Evolutionary conservation across 305 asterid genomes (phyloP).

Genomic region (Fraxinus albicans): DNA sequence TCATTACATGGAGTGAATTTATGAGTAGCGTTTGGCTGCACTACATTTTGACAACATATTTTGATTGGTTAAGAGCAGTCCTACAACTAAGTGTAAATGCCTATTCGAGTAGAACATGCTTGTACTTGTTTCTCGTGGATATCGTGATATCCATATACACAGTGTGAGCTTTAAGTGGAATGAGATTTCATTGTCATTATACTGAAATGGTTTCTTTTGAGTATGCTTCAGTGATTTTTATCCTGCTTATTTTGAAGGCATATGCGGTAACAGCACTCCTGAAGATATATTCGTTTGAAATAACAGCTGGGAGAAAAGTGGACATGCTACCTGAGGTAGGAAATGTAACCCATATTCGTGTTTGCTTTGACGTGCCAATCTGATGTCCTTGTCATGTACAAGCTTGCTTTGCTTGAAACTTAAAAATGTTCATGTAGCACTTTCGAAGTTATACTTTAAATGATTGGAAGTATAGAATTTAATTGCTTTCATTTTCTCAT

Average conservation of each 20-base stretch:
- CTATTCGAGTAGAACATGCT: background rate
- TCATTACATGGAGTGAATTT: background rate
- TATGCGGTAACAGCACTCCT: constrained; percentile 85
- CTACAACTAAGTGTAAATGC: background rate
- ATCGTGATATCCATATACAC: background rate
- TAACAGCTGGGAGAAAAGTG: constrained; percentile 85
- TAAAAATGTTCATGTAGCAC: constrained; percentile 7
- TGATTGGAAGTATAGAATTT: background rate
- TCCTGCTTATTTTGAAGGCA: constrained; percentile 57
- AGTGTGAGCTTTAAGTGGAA: background rate
- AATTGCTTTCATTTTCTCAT: background rate
- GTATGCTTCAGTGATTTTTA: constrained; percentile 18
- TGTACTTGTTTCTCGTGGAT: background rate
- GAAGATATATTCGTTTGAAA: constrained; percentile 94
- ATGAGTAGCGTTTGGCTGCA: constrained; percentile 7
- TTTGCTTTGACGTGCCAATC: constrained; percentile 13
- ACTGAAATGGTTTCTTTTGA: constrained; percentile 10
- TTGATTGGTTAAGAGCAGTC: background rate
- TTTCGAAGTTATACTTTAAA: background rate
- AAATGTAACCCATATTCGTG: constrained; percentile 12
- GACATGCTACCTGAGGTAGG: constrained; percentile 90
- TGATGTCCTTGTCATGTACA: background rate
- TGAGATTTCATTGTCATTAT: background rate
- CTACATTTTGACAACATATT: background rate
- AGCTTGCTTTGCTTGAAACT: background rate